Evolutionary conservation across 2,329 filamentous ascomycete genomes (phyloP), one percentile per base, ranked within the genome.

Genomic region (Dactylellina haptotyla): DNA sequence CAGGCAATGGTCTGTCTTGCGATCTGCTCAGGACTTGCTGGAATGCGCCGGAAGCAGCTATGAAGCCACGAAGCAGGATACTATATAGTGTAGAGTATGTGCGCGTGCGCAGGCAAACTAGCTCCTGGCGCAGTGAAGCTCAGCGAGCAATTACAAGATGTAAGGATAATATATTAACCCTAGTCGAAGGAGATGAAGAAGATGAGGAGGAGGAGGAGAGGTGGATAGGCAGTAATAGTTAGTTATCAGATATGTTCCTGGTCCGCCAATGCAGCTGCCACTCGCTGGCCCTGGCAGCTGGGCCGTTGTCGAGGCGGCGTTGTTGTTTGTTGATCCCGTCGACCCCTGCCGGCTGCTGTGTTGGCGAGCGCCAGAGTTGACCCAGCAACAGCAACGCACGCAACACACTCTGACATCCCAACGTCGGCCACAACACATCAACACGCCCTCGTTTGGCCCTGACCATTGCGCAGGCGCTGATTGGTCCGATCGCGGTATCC

Each of bases 321-420:
- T 43, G 67, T 63, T 72, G 67, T 72, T 72, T 72, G 67, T 72
- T 72, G 67, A 64, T 59, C 32, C n/a, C 23, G 39, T 10, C 46
- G 9, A 10, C 18, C 16, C 23, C 10, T n/a, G 20, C 26, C 14
- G 43, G 4, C 30, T 23, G 45, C 26, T 64, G 58, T 28, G 67
- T 46, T 72, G 66, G 53, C 46, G 18, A 26, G 26, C 56, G 48
- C 20, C 39, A 50, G 41, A 58, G 67, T 72, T 72, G 67, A 72
- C 67, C 54, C 48, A 65, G 67, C 67, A 72, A 72, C 67, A 39
- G 18, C 34, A 4, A 16, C 25, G 16, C 8, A 20, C 45, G 20
- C 32, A 39, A 41, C 59, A 26, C 45, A 41, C 10, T 39, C 26
- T 20, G 34, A 32, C 37, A 37, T 34, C 32, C 32, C 6, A 34